Conservation (phyloP, 2,329 filamentous ascomycete species). For the Trichoderma harzianum region DNA sequence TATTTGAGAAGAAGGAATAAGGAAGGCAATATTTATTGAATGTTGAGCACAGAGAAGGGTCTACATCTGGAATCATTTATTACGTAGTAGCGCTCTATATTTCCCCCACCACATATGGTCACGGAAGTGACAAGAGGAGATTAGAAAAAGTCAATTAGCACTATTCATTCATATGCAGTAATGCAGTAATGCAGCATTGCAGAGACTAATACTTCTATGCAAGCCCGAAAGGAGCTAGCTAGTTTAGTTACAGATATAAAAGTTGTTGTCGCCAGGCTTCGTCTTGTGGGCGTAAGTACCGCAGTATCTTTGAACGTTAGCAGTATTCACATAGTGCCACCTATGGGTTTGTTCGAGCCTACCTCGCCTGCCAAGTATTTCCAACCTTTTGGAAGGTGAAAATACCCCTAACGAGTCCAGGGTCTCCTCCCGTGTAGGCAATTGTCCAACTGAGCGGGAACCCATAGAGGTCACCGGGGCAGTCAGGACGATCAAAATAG, state of each 20-base stretch:
- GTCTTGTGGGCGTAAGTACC: not conserved
- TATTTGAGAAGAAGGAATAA: conserved; percentile 30
- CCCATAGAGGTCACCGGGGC: not conserved
- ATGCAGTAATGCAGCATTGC: not conserved
- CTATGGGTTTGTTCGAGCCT: not conserved
- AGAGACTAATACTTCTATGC: not conserved
- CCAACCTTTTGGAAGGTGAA: not conserved
- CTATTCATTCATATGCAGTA: not conserved
- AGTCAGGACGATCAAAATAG: not conserved
- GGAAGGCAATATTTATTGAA: not conserved
- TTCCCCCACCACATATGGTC: not conserved
- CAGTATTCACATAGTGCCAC: not conserved
- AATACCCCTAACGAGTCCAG: not conserved
- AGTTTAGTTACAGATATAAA: not conserved
- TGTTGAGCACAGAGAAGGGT: not conserved
- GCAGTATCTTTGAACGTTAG: not conserved
- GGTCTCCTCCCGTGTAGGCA: not conserved
- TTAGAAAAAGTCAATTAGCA: not conserved
- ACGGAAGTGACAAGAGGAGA: not conserved
- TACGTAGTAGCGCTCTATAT: not conserved
- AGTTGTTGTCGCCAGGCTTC: not conserved
- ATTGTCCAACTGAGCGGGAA: not conserved
- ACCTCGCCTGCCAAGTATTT: not conserved
- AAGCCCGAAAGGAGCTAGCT: not conserved
- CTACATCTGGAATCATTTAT: not conserved